phyloP scores from a whole-genome alignment of 768 basidiomycete genomes.

The Imleria badia region DNA sequence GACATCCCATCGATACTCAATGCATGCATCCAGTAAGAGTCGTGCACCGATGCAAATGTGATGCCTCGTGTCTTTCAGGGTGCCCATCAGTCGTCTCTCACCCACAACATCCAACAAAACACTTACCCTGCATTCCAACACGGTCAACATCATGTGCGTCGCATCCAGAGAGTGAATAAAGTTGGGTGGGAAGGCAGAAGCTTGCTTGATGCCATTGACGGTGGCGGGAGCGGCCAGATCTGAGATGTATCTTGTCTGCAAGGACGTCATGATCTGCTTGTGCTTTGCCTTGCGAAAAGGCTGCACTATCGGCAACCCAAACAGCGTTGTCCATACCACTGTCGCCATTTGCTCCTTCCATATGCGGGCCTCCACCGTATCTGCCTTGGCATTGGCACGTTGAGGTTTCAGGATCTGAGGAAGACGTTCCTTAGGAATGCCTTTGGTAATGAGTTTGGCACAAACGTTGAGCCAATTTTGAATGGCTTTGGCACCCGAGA shows the following conservation, averaged over 20 bases:
- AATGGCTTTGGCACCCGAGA: slow-evolving; percentile 86
- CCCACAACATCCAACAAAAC: background rate
- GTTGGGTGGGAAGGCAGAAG: slow-evolving; percentile 97
- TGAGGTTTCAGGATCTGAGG: slow-evolving; percentile 37
- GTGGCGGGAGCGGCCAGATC: slow-evolving; percentile 78
- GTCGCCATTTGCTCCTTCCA: slow-evolving; percentile 92
- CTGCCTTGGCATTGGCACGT: slow-evolving; percentile 9
- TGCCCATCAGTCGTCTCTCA: slow-evolving; percentile 3
- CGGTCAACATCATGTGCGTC: slow-evolving; percentile 98
- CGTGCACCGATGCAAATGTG: slow-evolving; percentile 94
- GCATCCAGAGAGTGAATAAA: slow-evolving; percentile 98
- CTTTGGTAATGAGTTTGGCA: slow-evolving; percentile 83
- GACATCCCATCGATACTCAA: slow-evolving; percentile 86
- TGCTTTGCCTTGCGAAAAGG: slow-evolving; percentile 85
- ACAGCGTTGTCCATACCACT: slow-evolving; percentile 94
- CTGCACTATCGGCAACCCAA: slow-evolving; percentile 93
- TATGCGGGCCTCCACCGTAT: slow-evolving; percentile 40
- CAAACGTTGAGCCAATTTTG: slow-evolving; percentile 87
- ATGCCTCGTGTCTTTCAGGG: slow-evolving; percentile 64
- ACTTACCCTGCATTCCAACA: slow-evolving; percentile 80
- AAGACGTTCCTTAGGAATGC: slow-evolving; percentile 73
- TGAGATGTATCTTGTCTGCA: slow-evolving; percentile 87
- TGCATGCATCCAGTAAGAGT: slow-evolving; percentile 99
- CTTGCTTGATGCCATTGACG: slow-evolving; percentile 85
- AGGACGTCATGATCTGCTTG: slow-evolving; percentile 78